Percentiles rank a stretch among this genome's conserved stretches.
phyloP scores from a whole-genome alignment of 139 green algal species.

The Pleodorina starrii region DNA sequence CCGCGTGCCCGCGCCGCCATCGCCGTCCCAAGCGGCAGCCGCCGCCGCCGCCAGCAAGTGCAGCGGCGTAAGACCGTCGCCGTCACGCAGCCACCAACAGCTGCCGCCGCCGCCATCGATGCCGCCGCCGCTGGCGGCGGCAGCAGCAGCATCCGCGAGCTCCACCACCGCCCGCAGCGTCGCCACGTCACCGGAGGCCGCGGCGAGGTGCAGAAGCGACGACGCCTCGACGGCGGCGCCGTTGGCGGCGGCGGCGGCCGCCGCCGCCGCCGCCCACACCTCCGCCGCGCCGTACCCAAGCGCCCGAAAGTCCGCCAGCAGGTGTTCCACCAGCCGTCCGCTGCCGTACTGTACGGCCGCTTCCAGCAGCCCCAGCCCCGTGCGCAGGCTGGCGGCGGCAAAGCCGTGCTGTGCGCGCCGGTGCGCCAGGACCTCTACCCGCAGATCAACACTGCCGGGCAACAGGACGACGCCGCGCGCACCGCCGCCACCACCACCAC shows the following conservation, averaged over 20 bases:
- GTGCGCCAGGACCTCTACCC: not conserved
- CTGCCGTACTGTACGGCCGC: not conserved
- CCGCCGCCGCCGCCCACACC: not conserved
- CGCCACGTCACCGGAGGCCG: not conserved
- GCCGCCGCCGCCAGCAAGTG: not conserved
- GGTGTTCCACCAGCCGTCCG: not conserved
- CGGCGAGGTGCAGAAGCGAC: constrained; percentile 14
- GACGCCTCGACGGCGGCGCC: not conserved
- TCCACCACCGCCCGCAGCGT: not conserved
- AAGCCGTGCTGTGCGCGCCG: not conserved
- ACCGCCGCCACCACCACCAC: not conserved
- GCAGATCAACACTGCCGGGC: constrained; percentile 7
- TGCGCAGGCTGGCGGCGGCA: not conserved
- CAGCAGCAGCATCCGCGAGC: not conserved
- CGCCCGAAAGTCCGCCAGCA: not conserved
- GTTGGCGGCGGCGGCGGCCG: not conserved
- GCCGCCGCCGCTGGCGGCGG: not conserved
- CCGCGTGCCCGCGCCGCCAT: not conserved
- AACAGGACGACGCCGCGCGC: not conserved
- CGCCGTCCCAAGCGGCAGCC: no score
- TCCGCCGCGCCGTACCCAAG: constrained; percentile 27
- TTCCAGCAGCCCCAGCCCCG: constrained; percentile 9
- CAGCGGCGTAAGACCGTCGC: constrained; percentile 5
- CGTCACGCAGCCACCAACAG: constrained; percentile 7
- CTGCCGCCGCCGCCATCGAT: not conserved